Percentiles rank a stretch among this genome's conserved stretches.
These are phyloP conservation scores for Gracilaria caudata DNA, from an alignment of 23 red algal genomes.

Conservation along the genomic window DNA sequence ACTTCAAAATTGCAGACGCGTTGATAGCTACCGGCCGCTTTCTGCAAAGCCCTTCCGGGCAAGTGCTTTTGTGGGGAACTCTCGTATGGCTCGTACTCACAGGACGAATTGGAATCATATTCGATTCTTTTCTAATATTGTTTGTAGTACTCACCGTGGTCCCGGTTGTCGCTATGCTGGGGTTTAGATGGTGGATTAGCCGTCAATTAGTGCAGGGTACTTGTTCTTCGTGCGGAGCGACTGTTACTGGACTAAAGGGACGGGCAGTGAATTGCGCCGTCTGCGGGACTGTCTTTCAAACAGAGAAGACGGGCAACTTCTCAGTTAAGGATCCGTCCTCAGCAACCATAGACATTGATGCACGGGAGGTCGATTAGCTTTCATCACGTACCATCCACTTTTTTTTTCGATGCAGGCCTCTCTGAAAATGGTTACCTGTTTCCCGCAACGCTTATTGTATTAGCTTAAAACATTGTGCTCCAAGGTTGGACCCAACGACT, in stretches of 20 bases:
- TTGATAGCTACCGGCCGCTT: conserved; percentile 62
- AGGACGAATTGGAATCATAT: conserved; percentile 84
- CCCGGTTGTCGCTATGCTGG: conserved; percentile 67
- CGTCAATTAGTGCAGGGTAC: conserved; percentile 72
- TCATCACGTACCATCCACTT: not conserved
- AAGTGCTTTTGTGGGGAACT: conserved; percentile 71
- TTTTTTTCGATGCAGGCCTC: conserved; percentile 14
- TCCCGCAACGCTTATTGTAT: conserved; percentile 2
- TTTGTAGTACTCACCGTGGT: conserved; percentile 78
- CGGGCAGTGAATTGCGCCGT: conserved; percentile 70
- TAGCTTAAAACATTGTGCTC: conserved; percentile 1
- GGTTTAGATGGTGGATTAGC: conserved; percentile 83
- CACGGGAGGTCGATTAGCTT: conserved; percentile 62
- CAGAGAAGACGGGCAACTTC: conserved; percentile 69
- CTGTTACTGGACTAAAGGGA: conserved; percentile 70
- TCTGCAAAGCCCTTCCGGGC: conserved; percentile 64
- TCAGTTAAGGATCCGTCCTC: conserved; percentile 69
- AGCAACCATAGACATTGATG: conserved; percentile 86
- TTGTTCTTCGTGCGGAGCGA: conserved; percentile 71
- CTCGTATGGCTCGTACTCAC: conserved; percentile 88
- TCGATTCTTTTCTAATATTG: conserved; percentile 85
- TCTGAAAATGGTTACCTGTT: not conserved
- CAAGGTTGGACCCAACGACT: not conserved
- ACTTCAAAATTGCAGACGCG: conserved; percentile 41
- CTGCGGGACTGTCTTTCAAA: conserved; percentile 72